Evolutionary conservation across 805 yeast species (phyloP), one percentile per base, ranked within the genome.

Genomic region (Isabelozyma gotoi): DNA sequence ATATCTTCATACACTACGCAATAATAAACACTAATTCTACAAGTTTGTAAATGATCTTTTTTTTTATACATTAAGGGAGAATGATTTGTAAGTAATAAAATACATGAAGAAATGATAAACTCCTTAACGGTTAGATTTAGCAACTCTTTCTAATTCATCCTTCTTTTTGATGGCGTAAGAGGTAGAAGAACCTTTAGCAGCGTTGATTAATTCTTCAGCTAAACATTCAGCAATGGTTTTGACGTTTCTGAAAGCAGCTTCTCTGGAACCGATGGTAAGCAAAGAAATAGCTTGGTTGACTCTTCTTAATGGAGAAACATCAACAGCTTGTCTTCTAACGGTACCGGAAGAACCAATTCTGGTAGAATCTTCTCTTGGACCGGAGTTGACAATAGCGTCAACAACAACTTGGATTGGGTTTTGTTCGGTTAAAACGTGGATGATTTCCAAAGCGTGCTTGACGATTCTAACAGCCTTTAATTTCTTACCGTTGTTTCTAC

Each of bases 121-220:
- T 47, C 55, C 62, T 86, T 94, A 94, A 90, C 99, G 99, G 96
- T 94, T 94, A 76, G 99, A 92, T 82, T 94, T 94, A 76, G 99
- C 99, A 78, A 94, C 99, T 88, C 99, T 96, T 86, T 94, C 99
- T 77, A 94, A 88, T 85, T 94, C 99, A 78, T 94, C 99, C 96
- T 94, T 94, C 99, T 94, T 94, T 95, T 94, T 94, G 83, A 94
- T 95, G 68, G 99, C 99, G 77, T 91, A 95, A 71, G 99, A 94
- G 77, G 97, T 95, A 62, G 99, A 91, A 68, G 99, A 94, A 80
- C 98, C 98, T 86, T 94, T 94, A 72, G 96, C 99, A 69, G 99
- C 99, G 84, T 94, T 94, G 78, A 94, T 95, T 77, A 94, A 88
- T 85, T 94, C 99, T 84, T 94, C 99, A 73, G 99, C 98, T 75